These are phyloP conservation scores for Thielaviopsis populi DNA, from an alignment of 2,329 filamentous ascomycete species.

Conservation along the genomic window DNA sequence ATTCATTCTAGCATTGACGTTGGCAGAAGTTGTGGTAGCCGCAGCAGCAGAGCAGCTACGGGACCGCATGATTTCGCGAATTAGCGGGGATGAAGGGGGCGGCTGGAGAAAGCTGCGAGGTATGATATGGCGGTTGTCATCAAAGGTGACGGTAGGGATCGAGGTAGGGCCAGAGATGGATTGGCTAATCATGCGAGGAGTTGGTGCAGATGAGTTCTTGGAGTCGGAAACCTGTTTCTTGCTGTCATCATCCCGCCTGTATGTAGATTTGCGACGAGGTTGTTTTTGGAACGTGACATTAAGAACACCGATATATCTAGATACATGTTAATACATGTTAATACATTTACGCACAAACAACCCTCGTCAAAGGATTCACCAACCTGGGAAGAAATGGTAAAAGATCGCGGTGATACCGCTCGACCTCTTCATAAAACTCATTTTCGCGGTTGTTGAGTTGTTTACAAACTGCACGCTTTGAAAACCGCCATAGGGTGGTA, in stretches of 20 bases:
- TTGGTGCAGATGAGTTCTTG: background rate
- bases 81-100: conserved; percentile 13
- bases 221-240: conserved; percentile 17
- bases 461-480: conserved; percentile 88
- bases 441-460: conserved; percentile 97
- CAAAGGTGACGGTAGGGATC: conserved; percentile 80
- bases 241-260: conserved; percentile 34
- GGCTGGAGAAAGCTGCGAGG: conserved; percentile 67
- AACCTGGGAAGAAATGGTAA: conserved; percentile 81
- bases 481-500: conserved; percentile 92
- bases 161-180: conserved; percentile 52
- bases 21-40: conserved; percentile 1
- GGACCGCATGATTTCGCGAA: conserved; percentile 15
- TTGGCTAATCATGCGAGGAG: conserved; percentile 45
- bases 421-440: conserved; percentile 95
- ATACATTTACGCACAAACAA: background rate
- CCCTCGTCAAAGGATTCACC: conserved; percentile 19
- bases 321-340: background rate
- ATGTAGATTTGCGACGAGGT: conserved; percentile 46
- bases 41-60: conserved; percentile 14
- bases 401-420: conserved; percentile 77
- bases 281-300: conserved; percentile 91
- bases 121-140: conserved; percentile 87
- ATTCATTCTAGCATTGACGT: background rate
- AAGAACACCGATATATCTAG: conserved; percentile 86